Base-by-base conservation (phyloP, 1,139 yeast genomes). In the Taphrina communis region DNA sequence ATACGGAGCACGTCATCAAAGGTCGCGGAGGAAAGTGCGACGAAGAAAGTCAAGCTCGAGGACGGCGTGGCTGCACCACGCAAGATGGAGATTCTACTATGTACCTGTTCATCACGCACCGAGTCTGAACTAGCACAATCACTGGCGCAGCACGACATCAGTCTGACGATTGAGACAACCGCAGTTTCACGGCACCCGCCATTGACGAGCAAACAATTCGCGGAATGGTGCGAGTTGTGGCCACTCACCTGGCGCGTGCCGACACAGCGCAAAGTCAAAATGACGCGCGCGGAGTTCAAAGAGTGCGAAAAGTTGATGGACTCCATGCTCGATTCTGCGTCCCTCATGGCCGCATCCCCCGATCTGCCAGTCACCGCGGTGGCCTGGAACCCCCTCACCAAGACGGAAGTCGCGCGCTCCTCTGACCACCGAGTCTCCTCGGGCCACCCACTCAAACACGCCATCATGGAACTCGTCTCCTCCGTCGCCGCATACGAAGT, bases 391-490 rank as follows among this genome's bases (percentile, higher is more conserved):
- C 86, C 86, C 0, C 72, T 61, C 4, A 77, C 77, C 0, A 79
- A 81, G 51, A 72, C 75, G 39, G 76, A 82, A 0, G 73, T 83
- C 44, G 78, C 83, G 0, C 70, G 79, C 0, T 74, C 79, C 0
- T 53, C 71, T 0, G 90, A 86, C 73, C 68, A 72, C 6, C 76
- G 89, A 42, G 70, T 73, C 1, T 62, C 72, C 0, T 70, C 75
- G 11, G 75, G 77, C 44, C 79, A 83, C 71, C 90, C 92, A 0
- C 80, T 88, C 31, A 80, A 82, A 42, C 99, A 94, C 76, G 85
- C 95, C 72, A 81, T 89, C 2, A 89, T 93, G 89, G 77, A 78
- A 14, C 91, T 92, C 6, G 86, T 93, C 8, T 83, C 83, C 19
- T 76, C 78, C 35, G 86, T 89, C 1, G 91, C 95, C 0, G 77